phyloP scores from a whole-genome alignment of 805 yeast genomes.

The Zygosaccharomyces pseudorouxii region DNA sequence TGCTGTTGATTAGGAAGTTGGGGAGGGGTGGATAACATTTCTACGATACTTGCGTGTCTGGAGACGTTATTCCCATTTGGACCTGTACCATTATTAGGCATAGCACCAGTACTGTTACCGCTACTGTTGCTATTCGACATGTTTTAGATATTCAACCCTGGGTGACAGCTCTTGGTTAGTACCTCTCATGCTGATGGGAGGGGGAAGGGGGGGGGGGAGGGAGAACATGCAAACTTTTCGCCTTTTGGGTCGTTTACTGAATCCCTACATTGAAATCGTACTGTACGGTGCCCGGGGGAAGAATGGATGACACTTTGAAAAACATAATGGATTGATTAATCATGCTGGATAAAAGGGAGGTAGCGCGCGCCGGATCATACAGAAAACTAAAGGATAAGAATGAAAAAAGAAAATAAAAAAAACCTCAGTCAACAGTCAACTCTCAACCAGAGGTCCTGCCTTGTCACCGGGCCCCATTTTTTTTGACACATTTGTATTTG shows the following conservation, averaged over 20 bases:
- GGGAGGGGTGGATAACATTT: constrained; percentile 71
- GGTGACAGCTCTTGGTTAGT: neutral
- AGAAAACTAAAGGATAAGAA: too few relatives aligned
- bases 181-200: too few relatives aligned
- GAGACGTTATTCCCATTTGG: constrained; percentile 20
- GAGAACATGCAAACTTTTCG: neutral
- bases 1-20: constrained; percentile 41
- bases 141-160: neutral
- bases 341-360: too few relatives aligned
- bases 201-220: too few relatives aligned
- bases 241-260: neutral
- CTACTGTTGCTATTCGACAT: constrained; percentile 3
- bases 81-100: constrained; percentile 10
- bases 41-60: constrained; percentile 67
- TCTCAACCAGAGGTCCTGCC: too few relatives aligned
- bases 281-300: neutral
- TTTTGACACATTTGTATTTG: too few relatives aligned
- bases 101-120: constrained; percentile 4
- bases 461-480: too few relatives aligned
- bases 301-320: neutral
- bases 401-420: too few relatives aligned
- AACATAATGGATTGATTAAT: too few relatives aligned
- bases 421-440: too few relatives aligned
- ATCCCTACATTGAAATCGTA: neutral
- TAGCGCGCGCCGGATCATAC: too few relatives aligned